A percentile compares a stretch with the other conserved stretches of the same genome.
phyloP scores from a whole-genome alignment of 2,329 filamentous ascomycete species.

The Ophiostoma himal-ulmi region DNA sequence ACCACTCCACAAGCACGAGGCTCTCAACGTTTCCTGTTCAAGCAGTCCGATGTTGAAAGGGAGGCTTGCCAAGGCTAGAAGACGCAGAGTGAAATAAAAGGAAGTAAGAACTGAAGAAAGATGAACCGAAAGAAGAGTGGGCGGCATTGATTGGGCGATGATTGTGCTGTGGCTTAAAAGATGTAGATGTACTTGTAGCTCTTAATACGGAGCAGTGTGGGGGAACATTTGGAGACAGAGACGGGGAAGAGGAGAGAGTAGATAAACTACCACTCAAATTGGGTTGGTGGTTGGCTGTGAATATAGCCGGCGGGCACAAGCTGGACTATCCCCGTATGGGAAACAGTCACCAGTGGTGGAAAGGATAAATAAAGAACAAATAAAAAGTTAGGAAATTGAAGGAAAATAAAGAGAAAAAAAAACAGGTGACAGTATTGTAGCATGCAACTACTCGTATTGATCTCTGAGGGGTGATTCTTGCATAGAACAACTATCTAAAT shows the following conservation, averaged over 20 bases:
- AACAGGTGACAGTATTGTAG: not conserved
- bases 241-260: constrained; percentile 6
- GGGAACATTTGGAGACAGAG: not conserved
- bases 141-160: not conserved
- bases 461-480: no score
- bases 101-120: not conserved
- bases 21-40: not conserved
- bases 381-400: not conserved
- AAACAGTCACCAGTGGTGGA: not conserved
- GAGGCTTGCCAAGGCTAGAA: not conserved
- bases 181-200: not conserved
- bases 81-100: no score
- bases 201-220: constrained; percentile 9
- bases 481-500: no score
- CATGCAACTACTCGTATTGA: not conserved
- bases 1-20: no score
- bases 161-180: not conserved
- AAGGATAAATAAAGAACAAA: not conserved
- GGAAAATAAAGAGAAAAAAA: not conserved
- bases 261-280: not conserved
- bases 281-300: not conserved
- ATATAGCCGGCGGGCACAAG: constrained; percentile 10
- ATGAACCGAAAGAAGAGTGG: not conserved
- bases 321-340: not conserved
- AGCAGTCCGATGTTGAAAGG: not conserved